Evolutionary conservation across 108 stramenopile species (phyloP).

Genomic region (Asterionellopsis glacialis): DNA sequence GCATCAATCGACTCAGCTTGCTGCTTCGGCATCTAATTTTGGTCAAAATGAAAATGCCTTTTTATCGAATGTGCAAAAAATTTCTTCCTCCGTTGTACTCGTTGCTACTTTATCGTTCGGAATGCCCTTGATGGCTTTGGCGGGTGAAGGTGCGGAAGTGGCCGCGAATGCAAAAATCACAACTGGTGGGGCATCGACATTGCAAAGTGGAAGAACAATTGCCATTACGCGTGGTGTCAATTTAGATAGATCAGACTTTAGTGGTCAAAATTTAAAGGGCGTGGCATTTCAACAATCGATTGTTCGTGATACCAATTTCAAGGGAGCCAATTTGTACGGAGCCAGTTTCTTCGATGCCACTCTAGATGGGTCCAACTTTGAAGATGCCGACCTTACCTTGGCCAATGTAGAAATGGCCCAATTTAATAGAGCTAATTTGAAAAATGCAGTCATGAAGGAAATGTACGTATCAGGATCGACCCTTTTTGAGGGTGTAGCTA

Average conservation of each 20-base stretch:
- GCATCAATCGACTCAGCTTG: no score
- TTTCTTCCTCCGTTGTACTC: no score
- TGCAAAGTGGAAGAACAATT: constrained; percentile 83
- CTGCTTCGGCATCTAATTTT: no score
- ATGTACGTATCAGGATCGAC: constrained; percentile 90
- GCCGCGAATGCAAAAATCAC: constrained; percentile 78
- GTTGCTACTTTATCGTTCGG: no score
- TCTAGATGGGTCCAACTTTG: constrained; percentile 84
- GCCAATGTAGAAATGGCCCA: constrained; percentile 87
- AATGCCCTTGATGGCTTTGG: constrained; percentile 8
- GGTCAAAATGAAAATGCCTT: no score
- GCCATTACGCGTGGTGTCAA: constrained; percentile 94
- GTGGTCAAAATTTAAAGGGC: constrained; percentile 78
- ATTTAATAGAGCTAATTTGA: constrained; percentile 69
- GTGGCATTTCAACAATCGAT: constrained; percentile 95
- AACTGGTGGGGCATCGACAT: constrained; percentile 81
- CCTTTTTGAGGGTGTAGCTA: constrained; percentile 77
- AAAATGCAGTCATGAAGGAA: constrained; percentile 84
- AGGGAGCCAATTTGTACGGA: constrained; percentile 64
- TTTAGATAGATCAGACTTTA: constrained; percentile 77
- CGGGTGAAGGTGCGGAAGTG: constrained; percentile 43
- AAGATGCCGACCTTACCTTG: constrained; percentile 70
- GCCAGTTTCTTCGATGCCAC: constrained; percentile 95
- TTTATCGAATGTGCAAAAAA: no score
- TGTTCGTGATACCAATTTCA: constrained; percentile 86